Base-by-base conservation (phyloP, 176 grass and related monocot genomes). In the Cenchrus americanus region DNA sequence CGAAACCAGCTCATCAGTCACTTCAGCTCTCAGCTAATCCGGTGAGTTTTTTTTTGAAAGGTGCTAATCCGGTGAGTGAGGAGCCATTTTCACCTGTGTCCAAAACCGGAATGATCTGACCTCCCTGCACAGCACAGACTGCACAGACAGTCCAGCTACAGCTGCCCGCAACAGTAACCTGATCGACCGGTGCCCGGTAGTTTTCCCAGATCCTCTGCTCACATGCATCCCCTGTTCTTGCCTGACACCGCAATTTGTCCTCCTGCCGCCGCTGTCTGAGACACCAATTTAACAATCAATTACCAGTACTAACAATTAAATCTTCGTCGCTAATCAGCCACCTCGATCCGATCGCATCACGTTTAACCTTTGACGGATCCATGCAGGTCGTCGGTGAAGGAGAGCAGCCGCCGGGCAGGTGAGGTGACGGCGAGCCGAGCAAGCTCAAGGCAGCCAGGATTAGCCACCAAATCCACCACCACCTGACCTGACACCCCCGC, bases 181-280 rank as follows among this genome's bases (percentile, higher is more conserved):
- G 44, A 71, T 5, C 23, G 87, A 71, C 2, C 23, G 87, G 77
- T 89, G 62, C 46, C 55, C 69, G 21, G 88, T 86, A 57, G 78
- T 89, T 82, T 82, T 82, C 83, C 22, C 8, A 6, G 17, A 43
- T 73, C 19, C 63, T 46, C 30, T 46, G 24, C 82, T 63, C 55
- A 77, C 80, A 64, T 78, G 73, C 73, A 1, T 4, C 51, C 34
- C 34, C 34, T 37, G 34, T 37, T 37, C 34, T 37, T 37, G 75
- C 24, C 69, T 26, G 21, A 24, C 43, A 71, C 10, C 69, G 1
- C 69, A 49, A 15, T 49, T 49, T 71, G 69, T 49, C 69, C 13
- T 71, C 34, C 34, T 37, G 32, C 32, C 32, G 23, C 8, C 27
- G 6, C 48, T 0, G 1, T 6, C 14, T 37, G 34, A 37, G 34